Percentiles rank a stretch among this genome's conserved stretches.
These are phyloP conservation scores for Botrytis medusae DNA, from an alignment of 2,329 filamentous ascomycete genomes.

Conservation along the genomic window DNA sequence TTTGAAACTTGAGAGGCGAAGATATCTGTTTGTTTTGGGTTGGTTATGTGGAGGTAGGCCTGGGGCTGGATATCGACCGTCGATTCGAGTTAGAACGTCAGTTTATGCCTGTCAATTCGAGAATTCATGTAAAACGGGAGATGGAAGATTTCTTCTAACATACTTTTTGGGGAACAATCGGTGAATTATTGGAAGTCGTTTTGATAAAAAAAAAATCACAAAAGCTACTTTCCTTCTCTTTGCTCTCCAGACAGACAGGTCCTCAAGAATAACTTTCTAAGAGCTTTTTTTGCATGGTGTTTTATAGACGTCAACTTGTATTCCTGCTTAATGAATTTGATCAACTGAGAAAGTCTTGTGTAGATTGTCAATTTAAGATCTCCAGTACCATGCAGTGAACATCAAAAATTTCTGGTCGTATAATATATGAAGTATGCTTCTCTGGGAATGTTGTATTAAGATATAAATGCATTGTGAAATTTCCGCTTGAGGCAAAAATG, in stretches of 20 bases:
- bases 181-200: background rate
- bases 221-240: rapidly evolving
- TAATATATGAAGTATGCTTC: background rate
- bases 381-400: background rate
- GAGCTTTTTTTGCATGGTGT: rapidly evolving
- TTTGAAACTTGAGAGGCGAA: background rate
- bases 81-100: no score
- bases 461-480: background rate
- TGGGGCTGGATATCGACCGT: no score
- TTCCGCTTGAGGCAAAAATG: rapidly evolving
- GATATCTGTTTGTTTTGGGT: background rate
- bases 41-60: background rate
- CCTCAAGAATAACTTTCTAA: rapidly evolving
- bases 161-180: no score
- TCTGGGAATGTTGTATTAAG: rapidly evolving
- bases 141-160: rapidly evolving
- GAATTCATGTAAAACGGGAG: background rate
- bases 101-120: rapidly evolving
- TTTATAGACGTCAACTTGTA: background rate
- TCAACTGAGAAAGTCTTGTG: background rate
- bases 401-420: background rate
- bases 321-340: background rate
- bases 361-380: background rate
- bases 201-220: background rate
- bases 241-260: rapidly evolving